These are phyloP conservation scores for Zelopaecilomyces penicillatus DNA, from an alignment of 2,329 filamentous ascomycete species.

Conservation along the genomic window DNA sequence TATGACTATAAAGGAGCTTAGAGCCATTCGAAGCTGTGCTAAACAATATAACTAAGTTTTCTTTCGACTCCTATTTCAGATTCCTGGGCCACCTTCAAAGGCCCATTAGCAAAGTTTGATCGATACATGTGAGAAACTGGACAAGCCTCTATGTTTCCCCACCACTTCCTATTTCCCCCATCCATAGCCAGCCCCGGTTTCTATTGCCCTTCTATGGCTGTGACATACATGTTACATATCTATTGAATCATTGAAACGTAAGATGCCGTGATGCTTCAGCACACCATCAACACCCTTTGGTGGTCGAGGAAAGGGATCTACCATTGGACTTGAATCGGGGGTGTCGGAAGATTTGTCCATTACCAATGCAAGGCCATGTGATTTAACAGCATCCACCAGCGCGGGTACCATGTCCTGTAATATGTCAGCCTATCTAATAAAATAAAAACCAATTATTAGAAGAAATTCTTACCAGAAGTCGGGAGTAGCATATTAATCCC, in stretches of 20 bases:
- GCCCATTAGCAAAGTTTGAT: too few relatives aligned
- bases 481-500: conserved; percentile 85
- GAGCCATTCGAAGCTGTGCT: background rate
- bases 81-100: too few relatives aligned
- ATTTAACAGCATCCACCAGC: conserved; percentile 87
- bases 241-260: conserved; percentile 90
- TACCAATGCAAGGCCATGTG: conserved; percentile 84
- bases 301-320: conserved; percentile 49
- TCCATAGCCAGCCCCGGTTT: too few relatives aligned
- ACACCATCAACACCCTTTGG: conserved; percentile 83
- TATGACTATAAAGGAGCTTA: conserved; percentile 63
- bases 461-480: conserved; percentile 59
- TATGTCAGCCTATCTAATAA: conserved; percentile 12
- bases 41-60: too few relatives aligned
- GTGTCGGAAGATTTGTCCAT: conserved; percentile 68
- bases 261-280: conserved; percentile 74
- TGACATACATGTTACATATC: conserved; percentile 44
- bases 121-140: too few relatives aligned
- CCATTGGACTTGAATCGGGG: conserved; percentile 29
- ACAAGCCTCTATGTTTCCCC: too few relatives aligned
- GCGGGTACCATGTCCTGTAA: conserved; percentile 82
- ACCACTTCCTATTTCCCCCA: too few relatives aligned
- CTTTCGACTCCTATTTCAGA: too few relatives aligned
- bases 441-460: conserved; percentile 1
- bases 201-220: too few relatives aligned